A percentile compares a stretch with the other conserved stretches of the same genome.
phyloP scores from a whole-genome alignment of 2,329 filamentous ascomycete genomes.

The Aulographum hederae region DNA sequence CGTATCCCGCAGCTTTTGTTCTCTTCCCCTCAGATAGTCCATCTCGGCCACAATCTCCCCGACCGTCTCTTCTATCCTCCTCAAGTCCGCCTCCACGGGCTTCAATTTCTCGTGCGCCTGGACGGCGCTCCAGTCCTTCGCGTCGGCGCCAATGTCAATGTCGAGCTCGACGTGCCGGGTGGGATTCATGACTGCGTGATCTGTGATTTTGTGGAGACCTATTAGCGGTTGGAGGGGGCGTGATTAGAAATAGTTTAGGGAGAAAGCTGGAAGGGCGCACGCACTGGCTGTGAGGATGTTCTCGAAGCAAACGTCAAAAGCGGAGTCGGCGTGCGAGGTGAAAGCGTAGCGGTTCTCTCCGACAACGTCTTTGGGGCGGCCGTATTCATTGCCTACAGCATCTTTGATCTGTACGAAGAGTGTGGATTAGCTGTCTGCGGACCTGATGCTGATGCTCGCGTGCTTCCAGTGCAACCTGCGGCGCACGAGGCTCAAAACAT shows the following conservation, averaged over 20 bases:
- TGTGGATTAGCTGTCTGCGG: too few species aligned
- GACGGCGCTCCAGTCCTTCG: constrained; percentile 94
- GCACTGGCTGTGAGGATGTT: constrained; percentile 57
- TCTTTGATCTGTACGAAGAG: constrained; percentile 58
- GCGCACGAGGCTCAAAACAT: too few species aligned
- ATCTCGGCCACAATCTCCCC: constrained; percentile 81
- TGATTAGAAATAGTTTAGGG: not conserved
- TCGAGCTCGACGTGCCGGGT: constrained; percentile 71
- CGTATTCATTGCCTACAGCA: constrained; percentile 90
- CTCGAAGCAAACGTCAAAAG: constrained; percentile 94
- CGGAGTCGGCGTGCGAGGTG: constrained; percentile 76
- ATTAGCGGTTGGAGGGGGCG: not conserved
- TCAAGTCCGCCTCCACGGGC: constrained; percentile 86
- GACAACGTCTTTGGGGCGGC: constrained; percentile 71
- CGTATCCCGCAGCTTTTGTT: constrained; percentile 93
- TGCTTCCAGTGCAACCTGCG: too few species aligned
- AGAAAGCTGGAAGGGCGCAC: constrained; percentile 16
- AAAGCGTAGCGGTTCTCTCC: constrained; percentile 90
- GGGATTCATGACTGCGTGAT: constrained; percentile 24
- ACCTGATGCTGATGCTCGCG: too few species aligned
- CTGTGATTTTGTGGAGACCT: constrained; percentile 12
- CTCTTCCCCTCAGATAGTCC: constrained; percentile 79
- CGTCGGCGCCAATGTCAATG: constrained; percentile 90
- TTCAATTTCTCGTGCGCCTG: constrained; percentile 95
- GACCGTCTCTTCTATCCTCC: constrained; percentile 80